Conservation (phyloP, 1,284 basidiomycete species). For the Naganishia sp. region DNA sequence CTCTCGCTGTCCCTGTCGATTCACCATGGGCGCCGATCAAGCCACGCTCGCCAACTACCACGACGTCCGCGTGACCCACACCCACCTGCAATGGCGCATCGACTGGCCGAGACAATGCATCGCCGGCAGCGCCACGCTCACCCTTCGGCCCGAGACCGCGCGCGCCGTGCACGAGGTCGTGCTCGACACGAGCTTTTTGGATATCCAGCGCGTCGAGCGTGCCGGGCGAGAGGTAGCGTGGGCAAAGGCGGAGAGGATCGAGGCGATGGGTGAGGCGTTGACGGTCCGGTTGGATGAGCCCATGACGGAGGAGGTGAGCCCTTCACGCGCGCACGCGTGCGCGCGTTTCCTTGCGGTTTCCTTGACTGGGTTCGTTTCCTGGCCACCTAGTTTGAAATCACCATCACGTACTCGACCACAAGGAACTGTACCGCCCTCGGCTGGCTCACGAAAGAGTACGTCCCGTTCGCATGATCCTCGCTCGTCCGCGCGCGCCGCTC, state of each 20-base stretch:
- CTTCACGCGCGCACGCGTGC: too few relatives aligned
- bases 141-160: constrained; percentile 60
- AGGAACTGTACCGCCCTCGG: constrained; percentile 81
- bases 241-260: constrained; percentile 56
- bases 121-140: constrained; percentile 58
- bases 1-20: background rate
- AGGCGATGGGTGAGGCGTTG: constrained; percentile 53
- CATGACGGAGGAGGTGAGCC: constrained; percentile 17
- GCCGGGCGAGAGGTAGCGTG: constrained; percentile 60
- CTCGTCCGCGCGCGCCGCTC: background rate
- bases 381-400: constrained; percentile 53
- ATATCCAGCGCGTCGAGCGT: constrained; percentile 64
- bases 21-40: constrained; percentile 57
- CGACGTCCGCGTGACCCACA: constrained; percentile 66
- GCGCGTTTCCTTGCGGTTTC: background rate
- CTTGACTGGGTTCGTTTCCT: background rate
- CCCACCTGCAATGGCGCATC: constrained; percentile 78
- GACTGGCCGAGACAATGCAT: constrained; percentile 73
- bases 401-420: constrained; percentile 73
- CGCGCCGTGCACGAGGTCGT: constrained; percentile 67
- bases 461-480: constrained; percentile 20
- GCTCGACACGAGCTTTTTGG: constrained; percentile 77
- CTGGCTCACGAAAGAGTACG: constrained; percentile 82
- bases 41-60: constrained; percentile 79
- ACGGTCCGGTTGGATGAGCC: constrained; percentile 47